Percentiles rank a stretch among this genome's conserved stretches.
phyloP scores from a whole-genome alignment of 2,329 filamentous ascomycete genomes.

The Microsporum audouinii region DNA sequence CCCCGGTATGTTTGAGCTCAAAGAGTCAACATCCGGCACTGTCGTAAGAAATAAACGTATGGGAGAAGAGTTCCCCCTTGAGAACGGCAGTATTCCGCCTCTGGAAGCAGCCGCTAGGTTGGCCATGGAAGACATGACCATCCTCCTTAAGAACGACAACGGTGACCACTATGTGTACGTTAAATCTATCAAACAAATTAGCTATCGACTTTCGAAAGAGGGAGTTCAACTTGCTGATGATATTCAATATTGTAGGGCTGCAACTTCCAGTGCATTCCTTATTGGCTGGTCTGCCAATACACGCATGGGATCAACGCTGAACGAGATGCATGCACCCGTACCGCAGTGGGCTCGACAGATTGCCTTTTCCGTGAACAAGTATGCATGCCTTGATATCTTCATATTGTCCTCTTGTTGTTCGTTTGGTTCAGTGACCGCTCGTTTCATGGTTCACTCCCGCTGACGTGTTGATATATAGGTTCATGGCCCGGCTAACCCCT shows the following conservation, averaged over 20 bases:
- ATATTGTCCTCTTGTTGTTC: neutral
- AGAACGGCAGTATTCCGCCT: constrained; percentile 28
- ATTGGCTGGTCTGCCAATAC: constrained; percentile 41
- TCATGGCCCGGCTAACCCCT: constrained; percentile 37
- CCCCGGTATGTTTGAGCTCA: constrained; percentile 33
- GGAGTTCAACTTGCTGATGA: neutral
- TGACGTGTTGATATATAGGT: constrained; percentile 22
- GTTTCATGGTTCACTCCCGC: neutral
- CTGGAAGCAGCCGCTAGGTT: constrained; percentile 42
- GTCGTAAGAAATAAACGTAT: constrained; percentile 36
- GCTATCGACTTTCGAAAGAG: neutral
- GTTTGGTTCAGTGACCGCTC: neutral
- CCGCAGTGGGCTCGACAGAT: constrained; percentile 41
- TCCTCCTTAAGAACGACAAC: constrained; percentile 37
- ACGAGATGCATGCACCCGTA: constrained; percentile 37
- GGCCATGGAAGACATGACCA: constrained; percentile 42
- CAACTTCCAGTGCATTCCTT: constrained; percentile 43
- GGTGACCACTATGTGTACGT: constrained; percentile 39
- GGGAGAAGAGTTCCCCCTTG: constrained; percentile 32
- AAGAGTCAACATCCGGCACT: constrained; percentile 17
- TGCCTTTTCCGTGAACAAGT: constrained; percentile 35
- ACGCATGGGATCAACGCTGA: constrained; percentile 40
- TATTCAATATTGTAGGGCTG: constrained; percentile 26
- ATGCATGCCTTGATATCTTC: constrained; percentile 13
- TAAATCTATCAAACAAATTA: neutral